phyloP scores from a whole-genome alignment of 305 asterid genomes.

The Fraxinus platypoda region DNA sequence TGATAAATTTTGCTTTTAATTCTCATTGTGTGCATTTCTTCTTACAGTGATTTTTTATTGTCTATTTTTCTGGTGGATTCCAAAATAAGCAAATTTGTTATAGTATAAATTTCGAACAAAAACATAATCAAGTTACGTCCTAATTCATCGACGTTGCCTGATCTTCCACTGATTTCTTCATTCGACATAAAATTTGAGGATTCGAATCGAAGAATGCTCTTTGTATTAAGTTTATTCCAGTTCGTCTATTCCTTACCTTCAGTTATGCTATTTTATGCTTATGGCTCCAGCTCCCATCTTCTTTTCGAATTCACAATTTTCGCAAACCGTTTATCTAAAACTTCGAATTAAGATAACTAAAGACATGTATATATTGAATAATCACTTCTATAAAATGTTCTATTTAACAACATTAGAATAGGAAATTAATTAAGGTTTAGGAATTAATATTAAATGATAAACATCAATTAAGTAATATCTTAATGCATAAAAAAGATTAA shows the following conservation, averaged over 20 bases:
- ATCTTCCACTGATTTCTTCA: background rate
- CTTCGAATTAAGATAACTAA: background rate
- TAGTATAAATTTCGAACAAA: background rate
- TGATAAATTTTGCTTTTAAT: no score
- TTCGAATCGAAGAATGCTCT: background rate
- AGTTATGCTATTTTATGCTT: background rate
- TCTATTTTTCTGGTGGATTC: background rate
- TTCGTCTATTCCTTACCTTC: background rate
- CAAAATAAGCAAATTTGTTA: background rate
- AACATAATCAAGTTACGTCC: background rate
- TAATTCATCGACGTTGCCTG: background rate
- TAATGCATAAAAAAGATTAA: no score
- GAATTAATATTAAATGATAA: no score
- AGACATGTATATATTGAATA: no score
- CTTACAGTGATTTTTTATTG: background rate
- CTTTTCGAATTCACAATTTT: background rate
- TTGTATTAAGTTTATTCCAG: background rate
- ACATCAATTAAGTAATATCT: no score
- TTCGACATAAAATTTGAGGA: background rate
- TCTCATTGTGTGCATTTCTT: no score
- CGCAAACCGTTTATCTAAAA: background rate
- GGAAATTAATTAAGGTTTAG: no score
- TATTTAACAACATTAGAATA: background rate
- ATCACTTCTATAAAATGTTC: background rate
- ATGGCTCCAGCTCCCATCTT: background rate